A percentile compares a stretch with the other conserved stretches of the same genome.
phyloP scores from a whole-genome alignment of 306 rosid genomes.

The Vicia villosa region DNA sequence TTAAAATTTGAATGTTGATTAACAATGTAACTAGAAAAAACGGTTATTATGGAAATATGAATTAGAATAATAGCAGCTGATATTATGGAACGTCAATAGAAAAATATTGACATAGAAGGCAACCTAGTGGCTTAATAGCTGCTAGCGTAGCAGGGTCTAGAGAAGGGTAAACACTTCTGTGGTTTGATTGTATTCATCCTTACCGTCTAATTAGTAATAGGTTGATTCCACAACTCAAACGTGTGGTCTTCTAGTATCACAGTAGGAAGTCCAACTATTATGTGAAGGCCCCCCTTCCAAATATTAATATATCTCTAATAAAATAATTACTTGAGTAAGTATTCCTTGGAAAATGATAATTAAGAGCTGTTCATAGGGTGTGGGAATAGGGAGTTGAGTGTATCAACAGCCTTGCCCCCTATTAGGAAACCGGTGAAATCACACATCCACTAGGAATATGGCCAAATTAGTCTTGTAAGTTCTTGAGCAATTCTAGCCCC shows the following conservation, averaged over 20 bases:
- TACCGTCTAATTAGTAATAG: not conserved
- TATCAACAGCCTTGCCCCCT: not conserved
- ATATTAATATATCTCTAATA: not conserved
- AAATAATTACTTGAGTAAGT: not conserved
- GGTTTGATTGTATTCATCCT: not conserved
- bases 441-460: not conserved
- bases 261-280: not conserved
- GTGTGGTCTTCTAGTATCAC: not conserved
- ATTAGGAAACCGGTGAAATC: not conserved
- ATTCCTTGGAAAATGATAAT: not conserved
- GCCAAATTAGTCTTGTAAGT: not conserved
- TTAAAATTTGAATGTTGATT: conserved; percentile 2
- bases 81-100: not conserved
- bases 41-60: not conserved
- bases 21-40: not conserved
- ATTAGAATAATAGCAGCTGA: not conserved
- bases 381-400: not conserved
- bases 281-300: not conserved
- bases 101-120: not conserved
- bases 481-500: not conserved
- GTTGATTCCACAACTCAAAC: not conserved
- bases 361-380: not conserved
- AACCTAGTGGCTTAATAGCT: not conserved
- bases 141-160: not conserved
- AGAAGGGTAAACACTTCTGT: not conserved